Conservation (phyloP, 2,329 filamentous ascomycete species). For the Ascochyta pisi region DNA sequence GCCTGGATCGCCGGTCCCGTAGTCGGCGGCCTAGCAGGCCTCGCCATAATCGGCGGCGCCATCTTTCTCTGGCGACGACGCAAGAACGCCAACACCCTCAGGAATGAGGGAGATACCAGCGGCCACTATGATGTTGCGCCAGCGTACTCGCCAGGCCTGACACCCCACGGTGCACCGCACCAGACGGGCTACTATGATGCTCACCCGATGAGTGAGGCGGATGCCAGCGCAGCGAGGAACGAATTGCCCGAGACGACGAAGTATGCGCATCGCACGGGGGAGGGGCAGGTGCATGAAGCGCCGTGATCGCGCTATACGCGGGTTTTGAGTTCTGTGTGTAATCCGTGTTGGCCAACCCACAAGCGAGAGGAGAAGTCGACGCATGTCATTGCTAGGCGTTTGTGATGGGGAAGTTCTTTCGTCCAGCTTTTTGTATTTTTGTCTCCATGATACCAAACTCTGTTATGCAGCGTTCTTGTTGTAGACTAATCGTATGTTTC, state of each 20-base stretch:
- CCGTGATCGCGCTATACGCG: conserved; percentile 5
- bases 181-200: conserved; percentile 8
- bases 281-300: conserved; percentile 17
- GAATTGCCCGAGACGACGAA: conserved; percentile 28
- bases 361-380: too few relatives aligned
- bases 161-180: conserved; percentile 1
- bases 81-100: neutral
- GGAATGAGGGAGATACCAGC: conserved; percentile 15
- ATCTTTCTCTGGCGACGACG: conserved; percentile 27
- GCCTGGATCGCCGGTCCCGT: conserved; percentile 42
- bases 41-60: conserved; percentile 26
- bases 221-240: neutral
- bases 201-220: conserved; percentile 10
- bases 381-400: too few relatives aligned
- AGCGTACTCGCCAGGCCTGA: conserved; percentile 1
- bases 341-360: too few relatives aligned
- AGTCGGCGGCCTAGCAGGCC: conserved; percentile 26
- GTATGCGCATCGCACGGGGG: conserved; percentile 22
- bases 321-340: too few relatives aligned
- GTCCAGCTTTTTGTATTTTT: too few relatives aligned
- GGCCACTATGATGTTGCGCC: conserved; percentile 15
- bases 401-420: too few relatives aligned
- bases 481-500: too few relatives aligned
- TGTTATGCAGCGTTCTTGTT: too few relatives aligned
- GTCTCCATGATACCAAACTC: too few relatives aligned